Evolutionary conservation across 2,329 filamentous ascomycete species (phyloP).

Genomic region (Blastomyces percursus): DNA sequence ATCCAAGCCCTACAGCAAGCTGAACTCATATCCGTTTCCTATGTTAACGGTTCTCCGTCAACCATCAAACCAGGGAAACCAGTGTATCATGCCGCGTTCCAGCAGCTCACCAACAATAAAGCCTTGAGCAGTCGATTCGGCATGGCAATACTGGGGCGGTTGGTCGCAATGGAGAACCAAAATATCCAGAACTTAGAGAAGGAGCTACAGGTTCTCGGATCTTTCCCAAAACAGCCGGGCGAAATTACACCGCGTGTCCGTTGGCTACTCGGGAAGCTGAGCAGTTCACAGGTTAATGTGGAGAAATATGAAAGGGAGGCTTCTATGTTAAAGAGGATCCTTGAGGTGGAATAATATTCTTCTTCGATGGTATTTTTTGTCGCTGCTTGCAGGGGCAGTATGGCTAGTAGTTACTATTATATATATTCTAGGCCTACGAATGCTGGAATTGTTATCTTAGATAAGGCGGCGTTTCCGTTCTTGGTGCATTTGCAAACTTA

Average conservation of each 20-base stretch:
- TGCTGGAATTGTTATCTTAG: neutral
- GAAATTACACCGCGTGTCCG: constrained; percentile 56
- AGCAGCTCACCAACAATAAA: constrained; percentile 55
- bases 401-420: neutral
- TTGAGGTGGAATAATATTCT: constrained; percentile 43
- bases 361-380: neutral
- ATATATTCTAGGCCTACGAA: no score
- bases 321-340: constrained; percentile 57
- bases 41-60: constrained; percentile 63
- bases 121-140: constrained; percentile 66
- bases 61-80: constrained; percentile 71
- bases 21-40: constrained; percentile 70
- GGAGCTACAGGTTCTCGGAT: constrained; percentile 62
- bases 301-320: constrained; percentile 63
- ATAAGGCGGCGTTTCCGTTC: neutral
- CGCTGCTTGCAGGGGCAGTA: neutral
- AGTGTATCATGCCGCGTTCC: constrained; percentile 76
- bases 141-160: constrained; percentile 56
- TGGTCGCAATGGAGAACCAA: constrained; percentile 60
- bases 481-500: neutral
- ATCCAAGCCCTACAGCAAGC: constrained; percentile 72
- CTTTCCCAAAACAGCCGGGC: constrained; percentile 57
- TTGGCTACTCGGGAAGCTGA: constrained; percentile 65
- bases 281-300: constrained; percentile 63
- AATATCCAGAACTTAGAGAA: constrained; percentile 67